Base-by-base conservation (phyloP, 1,139 yeast genomes). In the Saccharomycopsis crataegensis region DNA sequence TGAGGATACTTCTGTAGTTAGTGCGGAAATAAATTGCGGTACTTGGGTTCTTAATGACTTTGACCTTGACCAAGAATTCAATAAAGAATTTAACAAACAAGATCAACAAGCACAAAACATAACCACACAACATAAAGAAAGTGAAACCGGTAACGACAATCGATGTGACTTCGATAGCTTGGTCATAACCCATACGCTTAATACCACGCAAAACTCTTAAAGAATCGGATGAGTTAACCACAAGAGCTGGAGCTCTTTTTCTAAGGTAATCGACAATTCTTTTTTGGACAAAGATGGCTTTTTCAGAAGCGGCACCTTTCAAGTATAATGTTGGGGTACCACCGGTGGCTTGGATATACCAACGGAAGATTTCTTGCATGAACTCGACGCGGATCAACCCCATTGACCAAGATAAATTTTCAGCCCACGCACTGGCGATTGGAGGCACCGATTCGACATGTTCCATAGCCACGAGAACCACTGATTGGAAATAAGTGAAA, bases 311-410 rank as follows among this genome's bases (percentile, higher is more conserved):
- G 14, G 77, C 71, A 22, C 17, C 17, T n/a, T 32, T 36, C 50
- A 90, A 68, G 48, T 89, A 79, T 56, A 86, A 85, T 2, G 96
- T 84, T 2, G 95, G 83, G 1, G 77, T 68, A 57, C 99, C 99
- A 46, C 97, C 97, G 1, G 99, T 93, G n/a, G 96, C 75, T 70
- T 91, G 96, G 55, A 93, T 83, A 70, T 93, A 93, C 99, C 99
- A 93, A 66, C 83, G 80, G 62, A 95, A 85, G 57, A 91, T 87
- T 50, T 74, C 68, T 69, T 93, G 99, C 80, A 93, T 86, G 64
- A 91, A 89, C n/a, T 72, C 72, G 9, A 82, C 81, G 56, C 78
- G 76, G 62, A 94, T 88, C 59, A 93, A 82, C 54, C 99, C 99
- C 77, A 93, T 77, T 6, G 97, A 83, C 99, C 99, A 93, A 33